Evolutionary conservation across 2,329 filamentous ascomycete genomes (phyloP).

Genomic region (Lasiodiplodia theobromae): DNA sequence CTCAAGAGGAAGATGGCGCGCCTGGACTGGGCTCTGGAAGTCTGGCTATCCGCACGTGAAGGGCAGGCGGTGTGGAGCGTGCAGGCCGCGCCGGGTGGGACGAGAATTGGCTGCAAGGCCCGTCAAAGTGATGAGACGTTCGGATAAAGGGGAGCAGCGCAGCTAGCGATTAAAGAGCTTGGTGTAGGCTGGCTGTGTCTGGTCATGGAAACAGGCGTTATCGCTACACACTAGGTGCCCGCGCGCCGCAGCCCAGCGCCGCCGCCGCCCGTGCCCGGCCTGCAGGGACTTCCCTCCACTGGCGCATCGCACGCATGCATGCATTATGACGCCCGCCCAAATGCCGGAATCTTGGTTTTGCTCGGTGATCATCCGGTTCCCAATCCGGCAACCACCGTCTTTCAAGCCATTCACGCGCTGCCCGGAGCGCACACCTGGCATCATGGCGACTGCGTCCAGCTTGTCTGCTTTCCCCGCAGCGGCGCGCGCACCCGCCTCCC

Average conservation of each 20-base stretch:
- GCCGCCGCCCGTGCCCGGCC: neutral
- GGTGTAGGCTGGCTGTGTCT: conserved; percentile 9
- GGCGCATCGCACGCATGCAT: neutral
- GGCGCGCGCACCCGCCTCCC: neutral
- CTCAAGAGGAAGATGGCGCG: conserved; percentile 9
- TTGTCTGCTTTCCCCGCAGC: neutral
- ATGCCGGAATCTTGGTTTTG: conserved; percentile 14
- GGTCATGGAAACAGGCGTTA: conserved; percentile 6
- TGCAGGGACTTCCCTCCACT: conserved; percentile 14
- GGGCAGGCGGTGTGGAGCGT: conserved; percentile 16
- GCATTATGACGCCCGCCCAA: conserved; percentile 20
- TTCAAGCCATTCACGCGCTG: neutral
- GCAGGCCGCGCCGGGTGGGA: conserved; percentile 1
- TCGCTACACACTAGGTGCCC: conserved; percentile 10
- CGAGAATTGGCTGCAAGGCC: neutral
- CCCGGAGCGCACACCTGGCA: neutral
- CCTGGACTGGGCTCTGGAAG: neutral
- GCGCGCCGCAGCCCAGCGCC: conserved; percentile 7
- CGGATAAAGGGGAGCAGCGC: conserved; percentile 10
- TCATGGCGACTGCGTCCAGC: neutral
- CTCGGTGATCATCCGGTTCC: conserved; percentile 13
- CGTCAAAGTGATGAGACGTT: neutral
- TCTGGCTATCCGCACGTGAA: conserved; percentile 19
- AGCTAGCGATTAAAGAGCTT: conserved; percentile 7
- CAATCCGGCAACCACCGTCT: conserved; percentile 8